These are phyloP conservation scores for Porpolomopsis calyptriformis DNA, from an alignment of 768 basidiomycete species.

Conservation along the genomic window DNA sequence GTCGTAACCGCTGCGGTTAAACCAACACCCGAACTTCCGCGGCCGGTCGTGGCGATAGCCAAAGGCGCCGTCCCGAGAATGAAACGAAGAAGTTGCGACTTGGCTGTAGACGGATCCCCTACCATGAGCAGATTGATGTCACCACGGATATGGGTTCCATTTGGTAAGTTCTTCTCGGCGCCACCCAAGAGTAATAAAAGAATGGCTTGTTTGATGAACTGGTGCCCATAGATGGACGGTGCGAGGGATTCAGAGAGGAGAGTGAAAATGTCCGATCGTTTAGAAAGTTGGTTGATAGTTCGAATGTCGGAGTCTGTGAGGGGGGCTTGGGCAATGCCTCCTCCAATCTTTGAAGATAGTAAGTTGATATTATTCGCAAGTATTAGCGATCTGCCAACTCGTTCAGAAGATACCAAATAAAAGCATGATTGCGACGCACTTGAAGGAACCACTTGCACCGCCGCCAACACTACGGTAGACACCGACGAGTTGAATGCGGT, in stretches of 20 bases:
- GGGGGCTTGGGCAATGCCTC: slow-evolving; percentile 86
- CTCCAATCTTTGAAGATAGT: slow-evolving; percentile 88
- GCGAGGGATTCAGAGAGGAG: slow-evolving; percentile 92
- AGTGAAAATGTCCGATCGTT: slow-evolving; percentile 75
- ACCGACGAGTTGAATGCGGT: slow-evolving; percentile 93
- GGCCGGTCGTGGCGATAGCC: slow-evolving; percentile 95
- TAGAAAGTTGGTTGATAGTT: slow-evolving; percentile 87
- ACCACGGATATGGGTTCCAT: slow-evolving; percentile 97
- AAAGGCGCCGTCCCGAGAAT: slow-evolving; percentile 92
- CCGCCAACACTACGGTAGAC: slow-evolving; percentile 91
- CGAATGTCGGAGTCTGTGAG: slow-evolving; percentile 93
- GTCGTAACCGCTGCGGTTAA: slow-evolving; percentile 97
- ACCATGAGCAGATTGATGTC: slow-evolving; percentile 99
- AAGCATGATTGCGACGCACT: slow-evolving; percentile 38
- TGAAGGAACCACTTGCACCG: slow-evolving; percentile 86
- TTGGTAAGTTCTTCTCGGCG: slow-evolving; percentile 93
- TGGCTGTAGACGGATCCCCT: slow-evolving; percentile 97
- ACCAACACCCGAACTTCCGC: slow-evolving; percentile 98
- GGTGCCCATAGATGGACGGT: slow-evolving; percentile 94
- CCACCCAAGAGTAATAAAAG: slow-evolving; percentile 90
- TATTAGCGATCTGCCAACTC: slow-evolving; percentile 66
- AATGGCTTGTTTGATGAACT: slow-evolving; percentile 91
- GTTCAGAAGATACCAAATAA: slow-evolving; percentile 4
- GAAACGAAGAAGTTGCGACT: slow-evolving; percentile 92
- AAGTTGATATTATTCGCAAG: slow-evolving; percentile 93